A percentile compares a stretch with the other conserved stretches of the same genome.
These are phyloP conservation scores for Astrothelium macrocarpum DNA, from an alignment of 495 filamentous ascomycete species.

Conservation along the genomic window DNA sequence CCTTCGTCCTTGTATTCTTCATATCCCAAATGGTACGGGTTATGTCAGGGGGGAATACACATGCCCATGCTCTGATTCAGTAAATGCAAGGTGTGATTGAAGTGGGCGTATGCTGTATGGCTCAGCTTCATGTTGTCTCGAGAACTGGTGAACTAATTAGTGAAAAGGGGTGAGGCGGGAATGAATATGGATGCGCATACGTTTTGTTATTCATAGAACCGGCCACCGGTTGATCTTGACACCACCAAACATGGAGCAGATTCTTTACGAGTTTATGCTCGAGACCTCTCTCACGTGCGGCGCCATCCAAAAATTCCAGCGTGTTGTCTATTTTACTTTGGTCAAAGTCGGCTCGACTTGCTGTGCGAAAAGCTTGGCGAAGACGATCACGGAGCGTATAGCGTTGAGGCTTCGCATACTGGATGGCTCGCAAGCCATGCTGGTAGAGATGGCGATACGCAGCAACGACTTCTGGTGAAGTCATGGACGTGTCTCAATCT, in stretches of 20 bases:
- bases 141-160: not conserved
- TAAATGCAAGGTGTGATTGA: conserved; percentile 29
- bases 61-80: conserved; percentile 35
- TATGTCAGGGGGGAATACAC: conserved; percentile 15
- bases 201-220: not conserved
- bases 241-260: conserved; percentile 53
- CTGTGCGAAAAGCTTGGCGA: conserved; percentile 60
- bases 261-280: conserved; percentile 79
- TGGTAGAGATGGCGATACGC: conserved; percentile 77
- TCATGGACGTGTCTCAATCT: not conserved
- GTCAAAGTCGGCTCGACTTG: conserved; percentile 44
- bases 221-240: conserved; percentile 21
- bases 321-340: conserved; percentile 58
- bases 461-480: conserved; percentile 43
- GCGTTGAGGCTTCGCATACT: conserved; percentile 69
- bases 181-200: conserved; percentile 5
- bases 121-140: not conserved
- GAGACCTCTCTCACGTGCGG: conserved; percentile 52
- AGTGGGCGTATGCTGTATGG: conserved; percentile 26
- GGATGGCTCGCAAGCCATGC: conserved; percentile 62
- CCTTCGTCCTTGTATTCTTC: not conserved
- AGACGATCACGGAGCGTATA: conserved; percentile 55
- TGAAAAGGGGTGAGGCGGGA: not conserved
- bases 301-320: conserved; percentile 62
- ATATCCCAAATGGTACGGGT: not conserved